Percentiles rank a stretch among this genome's conserved stretches.
Evolutionary conservation across 2,329 filamentous ascomycete species (phyloP).

Genomic region (Calycina herbarum): DNA sequence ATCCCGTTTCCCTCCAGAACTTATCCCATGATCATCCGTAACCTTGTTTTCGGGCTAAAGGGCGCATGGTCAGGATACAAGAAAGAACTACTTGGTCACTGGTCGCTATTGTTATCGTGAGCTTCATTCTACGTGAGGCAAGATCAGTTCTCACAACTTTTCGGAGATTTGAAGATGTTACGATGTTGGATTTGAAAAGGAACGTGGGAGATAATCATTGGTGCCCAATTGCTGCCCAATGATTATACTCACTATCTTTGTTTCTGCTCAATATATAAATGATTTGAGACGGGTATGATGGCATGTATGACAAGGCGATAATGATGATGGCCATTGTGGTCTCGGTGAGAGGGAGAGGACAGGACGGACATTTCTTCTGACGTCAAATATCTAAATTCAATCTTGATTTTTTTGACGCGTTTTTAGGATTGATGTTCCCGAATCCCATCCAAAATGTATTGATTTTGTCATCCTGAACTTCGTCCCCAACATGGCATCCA

Average conservation of each 20-base stretch:
- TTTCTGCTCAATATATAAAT: no score
- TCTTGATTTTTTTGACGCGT: no score
- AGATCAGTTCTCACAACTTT: not conserved
- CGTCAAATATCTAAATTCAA: no score
- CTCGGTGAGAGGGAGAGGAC: no score
- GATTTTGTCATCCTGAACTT: no score
- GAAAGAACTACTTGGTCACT: not conserved
- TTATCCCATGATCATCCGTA: not conserved
- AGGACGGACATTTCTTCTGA: no score
- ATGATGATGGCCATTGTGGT: no score
- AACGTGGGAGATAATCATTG: not conserved
- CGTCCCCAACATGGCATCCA: no score
- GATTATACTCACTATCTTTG: not conserved
- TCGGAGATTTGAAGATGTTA: not conserved
- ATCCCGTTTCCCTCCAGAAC: not conserved
- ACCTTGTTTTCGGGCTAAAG: not conserved
- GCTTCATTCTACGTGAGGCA: not conserved
- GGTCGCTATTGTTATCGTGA: not conserved
- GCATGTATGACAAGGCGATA: no score
- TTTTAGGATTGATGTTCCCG: no score
- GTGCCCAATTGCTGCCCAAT: not conserved
- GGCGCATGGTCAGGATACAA: not conserved
- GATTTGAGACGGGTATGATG: no score
- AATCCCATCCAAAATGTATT: no score
- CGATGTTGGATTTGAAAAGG: not conserved